Base-by-base conservation (phyloP, 345 rosid genomes). In the Eutrema japonicum region DNA sequence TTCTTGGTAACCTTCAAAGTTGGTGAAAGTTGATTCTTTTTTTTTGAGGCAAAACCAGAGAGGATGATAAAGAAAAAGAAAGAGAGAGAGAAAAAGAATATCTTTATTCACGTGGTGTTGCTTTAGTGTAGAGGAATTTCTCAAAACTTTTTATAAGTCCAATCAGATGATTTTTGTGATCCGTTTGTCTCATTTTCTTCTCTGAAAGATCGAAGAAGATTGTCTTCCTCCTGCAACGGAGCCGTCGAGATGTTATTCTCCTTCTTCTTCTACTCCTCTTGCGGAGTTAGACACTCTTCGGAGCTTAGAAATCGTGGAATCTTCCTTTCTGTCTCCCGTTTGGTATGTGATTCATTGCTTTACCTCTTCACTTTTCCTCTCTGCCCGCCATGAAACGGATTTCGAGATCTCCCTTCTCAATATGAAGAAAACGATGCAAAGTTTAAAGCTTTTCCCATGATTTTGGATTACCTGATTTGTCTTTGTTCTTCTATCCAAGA, bases 1-100 rank as follows among this genome's bases (percentile, higher is more conserved):
- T 54, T 72, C 7, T 71, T 49, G 65, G 78, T 57, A 29, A 40
- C 46, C 30, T 59, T 40, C 18, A 26, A 66, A 51, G 68, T 42
- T 75, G 18, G 49, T 43, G 63, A 60, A 75, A 60, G 73, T 75
- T 75, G 63, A 75, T 67, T 41, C 71, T 73, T 42, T 14, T 14
- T 48, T 29, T 12, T 26, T 35, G 7, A 4, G 27, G 49, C 7
- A 37, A 73, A 64, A 54, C 63, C 45, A 72, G 64, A 43, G 11
- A n/a, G 6, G 5, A 29, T 14, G 35, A 66, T 47, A 66, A 57
- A 65, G 36, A 5, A 10, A 46, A 45, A 52, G 49, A 67, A n/a
- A 40, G 14, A 29, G 8, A 61, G 46, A 18, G 30, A 33, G 61
- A 63, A 64, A 64, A 62, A 48, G 52, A 74, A 47, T 65, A 16